phyloP scores from a whole-genome alignment of 2,329 filamentous ascomycete species.

The Clonostachys solani region DNA sequence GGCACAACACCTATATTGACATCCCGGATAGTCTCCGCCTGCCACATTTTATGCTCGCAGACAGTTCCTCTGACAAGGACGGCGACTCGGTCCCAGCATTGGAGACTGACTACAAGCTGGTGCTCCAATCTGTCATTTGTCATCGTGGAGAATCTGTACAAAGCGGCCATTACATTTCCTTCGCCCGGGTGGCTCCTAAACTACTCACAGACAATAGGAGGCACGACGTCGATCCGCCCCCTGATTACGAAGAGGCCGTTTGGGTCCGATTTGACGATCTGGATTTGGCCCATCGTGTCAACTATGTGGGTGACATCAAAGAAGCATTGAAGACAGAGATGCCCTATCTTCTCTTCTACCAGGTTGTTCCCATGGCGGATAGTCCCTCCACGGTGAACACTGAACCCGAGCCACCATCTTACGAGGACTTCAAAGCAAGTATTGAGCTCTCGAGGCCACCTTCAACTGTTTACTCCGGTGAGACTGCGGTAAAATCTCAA shows the following conservation, averaged over 20 bases:
- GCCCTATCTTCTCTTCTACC: conserved; percentile 93
- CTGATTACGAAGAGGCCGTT: conserved; percentile 64
- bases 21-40: conserved; percentile 79
- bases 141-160: conserved; percentile 83
- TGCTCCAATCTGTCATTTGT: conserved; percentile 87
- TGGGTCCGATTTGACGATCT: conserved; percentile 96
- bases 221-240: conserved; percentile 51
- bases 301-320: conserved; percentile 72
- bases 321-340: conserved; percentile 78
- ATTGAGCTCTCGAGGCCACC: conserved; percentile 15
- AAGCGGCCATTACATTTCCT: conserved; percentile 86
- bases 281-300: conserved; percentile 61
- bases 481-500: background rate
- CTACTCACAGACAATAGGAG: conserved; percentile 56
- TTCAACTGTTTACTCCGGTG: background rate
- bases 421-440: conserved; percentile 45
- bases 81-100: conserved; percentile 49
- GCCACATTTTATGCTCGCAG: conserved; percentile 77
- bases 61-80: conserved; percentile 35
- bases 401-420: conserved; percentile 52
- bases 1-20: conserved; percentile 81
- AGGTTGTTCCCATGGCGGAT: conserved; percentile 83
- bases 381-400: conserved; percentile 46
- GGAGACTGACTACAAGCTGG: conserved; percentile 88
- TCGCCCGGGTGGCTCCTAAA: conserved; percentile 70